phyloP scores from a whole-genome alignment of 352 stramenopile species.

The Globisporangium orthogonon region DNA sequence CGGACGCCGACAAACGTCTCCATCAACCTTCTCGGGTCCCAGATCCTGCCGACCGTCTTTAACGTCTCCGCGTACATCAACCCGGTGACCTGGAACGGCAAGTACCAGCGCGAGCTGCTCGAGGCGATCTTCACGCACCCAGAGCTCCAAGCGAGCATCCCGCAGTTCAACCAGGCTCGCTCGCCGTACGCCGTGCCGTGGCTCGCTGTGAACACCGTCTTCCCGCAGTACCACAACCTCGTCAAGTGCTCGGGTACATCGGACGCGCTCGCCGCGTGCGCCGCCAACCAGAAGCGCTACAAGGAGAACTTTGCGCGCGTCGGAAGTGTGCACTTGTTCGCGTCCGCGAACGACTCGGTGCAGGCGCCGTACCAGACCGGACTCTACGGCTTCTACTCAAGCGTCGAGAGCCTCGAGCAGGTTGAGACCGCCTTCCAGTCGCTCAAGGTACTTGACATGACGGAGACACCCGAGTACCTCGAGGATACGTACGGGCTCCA shows the following conservation, averaged over 20 bases:
- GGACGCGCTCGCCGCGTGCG: neutral
- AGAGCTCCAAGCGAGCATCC: slow-evolving; percentile 14
- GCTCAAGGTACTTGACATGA: slow-evolving; percentile 11
- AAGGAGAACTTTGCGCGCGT: slow-evolving; percentile 11
- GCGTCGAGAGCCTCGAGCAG: slow-evolving; percentile 5
- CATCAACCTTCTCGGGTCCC: slow-evolving; percentile 13
- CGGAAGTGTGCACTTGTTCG: slow-evolving; percentile 18
- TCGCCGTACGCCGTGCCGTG: slow-evolving; percentile 13
- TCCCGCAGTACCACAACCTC: slow-evolving; percentile 24
- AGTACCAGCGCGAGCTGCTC: slow-evolving; percentile 27
- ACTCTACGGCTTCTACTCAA: slow-evolving; percentile 13
- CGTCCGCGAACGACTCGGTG: slow-evolving; percentile 14
- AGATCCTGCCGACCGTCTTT: slow-evolving; percentile 19
- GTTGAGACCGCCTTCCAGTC: slow-evolving; percentile 9
- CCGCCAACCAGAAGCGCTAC: neutral
- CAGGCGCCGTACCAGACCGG: slow-evolving; percentile 16
- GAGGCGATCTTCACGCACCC: slow-evolving; percentile 12
- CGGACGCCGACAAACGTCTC: slow-evolving; percentile 8
- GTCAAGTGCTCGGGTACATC: slow-evolving; percentile 8
- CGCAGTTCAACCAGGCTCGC: slow-evolving; percentile 20
- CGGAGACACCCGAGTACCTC: slow-evolving; percentile 19
- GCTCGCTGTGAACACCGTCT: slow-evolving; percentile 15
- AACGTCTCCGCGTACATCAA: slow-evolving; percentile 25
- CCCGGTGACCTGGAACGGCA: slow-evolving; percentile 13
- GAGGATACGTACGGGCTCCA: slow-evolving; percentile 20